These are phyloP conservation scores for Ganoderma lucidum DNA, from an alignment of 1,284 basidiomycete species.

Conservation along the genomic window DNA sequence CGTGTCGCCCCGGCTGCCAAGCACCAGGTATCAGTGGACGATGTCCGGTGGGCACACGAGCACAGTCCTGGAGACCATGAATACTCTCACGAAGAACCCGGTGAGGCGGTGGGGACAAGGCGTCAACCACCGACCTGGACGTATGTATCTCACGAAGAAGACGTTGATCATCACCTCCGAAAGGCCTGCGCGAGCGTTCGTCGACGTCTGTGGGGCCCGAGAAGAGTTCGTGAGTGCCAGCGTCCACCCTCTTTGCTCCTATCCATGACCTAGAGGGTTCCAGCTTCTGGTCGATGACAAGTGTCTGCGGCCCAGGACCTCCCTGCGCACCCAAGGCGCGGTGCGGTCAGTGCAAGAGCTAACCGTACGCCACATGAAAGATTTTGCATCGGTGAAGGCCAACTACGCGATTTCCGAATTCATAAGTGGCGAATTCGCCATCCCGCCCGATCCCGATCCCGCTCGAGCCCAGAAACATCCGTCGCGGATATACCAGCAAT, in stretches of 20 bases:
- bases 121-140: not conserved
- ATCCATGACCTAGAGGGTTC: not conserved
- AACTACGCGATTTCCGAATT: not conserved
- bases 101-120: not conserved
- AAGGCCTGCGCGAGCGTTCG: not conserved
- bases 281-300: not conserved
- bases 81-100: not conserved
- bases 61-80: not conserved
- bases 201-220: not conserved
- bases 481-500: not conserved
- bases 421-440: not conserved
- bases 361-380: not conserved
- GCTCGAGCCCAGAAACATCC: not conserved
- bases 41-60: not conserved
- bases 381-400: constrained; percentile 2
- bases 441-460: not conserved
- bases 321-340: not conserved
- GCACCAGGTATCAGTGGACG: not conserved
- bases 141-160: not conserved
- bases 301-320: constrained; percentile 6
- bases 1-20: not conserved
- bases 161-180: not conserved
- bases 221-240: not conserved
- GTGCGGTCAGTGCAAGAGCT: constrained; percentile 8
- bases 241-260: not conserved